Evolutionary conservation across 257 asterid genomes (phyloP), one percentile per base, ranked within the genome.

Genomic region (Penstemon eatonii): DNA sequence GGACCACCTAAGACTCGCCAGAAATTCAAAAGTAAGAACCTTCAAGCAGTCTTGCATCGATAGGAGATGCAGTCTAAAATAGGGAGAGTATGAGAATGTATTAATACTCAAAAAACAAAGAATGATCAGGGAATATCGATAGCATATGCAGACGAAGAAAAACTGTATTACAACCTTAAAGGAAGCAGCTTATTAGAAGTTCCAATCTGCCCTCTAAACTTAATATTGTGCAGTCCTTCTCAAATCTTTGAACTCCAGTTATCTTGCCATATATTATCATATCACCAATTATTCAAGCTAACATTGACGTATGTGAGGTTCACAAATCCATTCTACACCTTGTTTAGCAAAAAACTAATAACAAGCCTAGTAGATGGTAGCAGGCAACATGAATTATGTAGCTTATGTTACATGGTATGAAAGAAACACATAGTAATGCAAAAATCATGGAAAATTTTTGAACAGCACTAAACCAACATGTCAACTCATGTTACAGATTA

Each of bases 401-500:
- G 11, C 33, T 25, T 25, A 25, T 25, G 33, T 25, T 25, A 25
- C 33, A 25, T 25, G 33, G 33, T 25, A 25, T 25, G 33, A 25
- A 25, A 25, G 33, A 25, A 25, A 25, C 33, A 25, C 2, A 25
- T 25, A 25, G 33, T 25, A 25, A 15, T 10, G 6, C 4, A 19
- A 47, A 37, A 59, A 65, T 10, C 47, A 50, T 3, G 3, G 39
- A 64, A 58, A 40, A n/a, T 25, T 7, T 50, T 66, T 13, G 37
- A 68, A 65, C 64, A 37, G 44, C 65, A 25, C 33, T 18, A 60
- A 63, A 25, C 33, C 18, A 50, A 70, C 33, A 25, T 18, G 47
- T 37, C n/a, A 56, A 44, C 25, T 50, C 56, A n/a, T 18, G 60
- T 60, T 51, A 60, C 53, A 50, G 59, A 60, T 25, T 44, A 74